Percentiles rank a stretch among this genome's conserved stretches.
Conservation (phyloP, 2,329 filamentous ascomycete genomes). For the Monosporascus ibericus region DNA sequence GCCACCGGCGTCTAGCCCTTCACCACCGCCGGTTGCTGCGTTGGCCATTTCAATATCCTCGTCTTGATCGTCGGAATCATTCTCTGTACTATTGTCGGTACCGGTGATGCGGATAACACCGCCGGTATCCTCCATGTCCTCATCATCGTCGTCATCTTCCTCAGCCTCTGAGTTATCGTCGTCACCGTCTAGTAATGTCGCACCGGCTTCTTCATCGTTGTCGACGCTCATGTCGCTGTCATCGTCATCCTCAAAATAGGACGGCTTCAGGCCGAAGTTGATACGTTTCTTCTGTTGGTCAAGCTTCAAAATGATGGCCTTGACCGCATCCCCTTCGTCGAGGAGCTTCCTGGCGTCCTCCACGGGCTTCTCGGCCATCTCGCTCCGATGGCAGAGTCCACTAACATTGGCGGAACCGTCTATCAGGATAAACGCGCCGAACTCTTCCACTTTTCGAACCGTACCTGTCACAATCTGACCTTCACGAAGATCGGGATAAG, state of each 20-base stretch:
- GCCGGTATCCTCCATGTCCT: conserved; percentile 41
- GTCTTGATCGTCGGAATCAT: conserved; percentile 33
- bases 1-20: conserved; percentile 64
- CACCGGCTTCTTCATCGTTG: conserved; percentile 41
- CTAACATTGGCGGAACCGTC: conserved; percentile 85
- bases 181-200: conserved; percentile 27
- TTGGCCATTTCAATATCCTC: conserved; percentile 39
- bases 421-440: conserved; percentile 88
- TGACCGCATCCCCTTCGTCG: conserved; percentile 85
- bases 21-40: conserved; percentile 28
- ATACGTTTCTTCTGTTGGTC: conserved; percentile 71
- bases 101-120: conserved; percentile 40
- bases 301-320: conserved; percentile 79
- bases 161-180: conserved; percentile 34
- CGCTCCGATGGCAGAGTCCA: conserved; percentile 84
- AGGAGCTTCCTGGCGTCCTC: conserved; percentile 86
- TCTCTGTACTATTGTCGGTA: conserved; percentile 34
- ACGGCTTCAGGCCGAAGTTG: conserved; percentile 87
- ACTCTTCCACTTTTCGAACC: conserved; percentile 89
- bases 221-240: conserved; percentile 26
- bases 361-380: conserved; percentile 81
- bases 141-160: conserved; percentile 40
- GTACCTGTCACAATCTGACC: conserved; percentile 85
- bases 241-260: conserved; percentile 65
- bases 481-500: conserved; percentile 67